Conservation (phyloP, 345 rosid species). For the Syzygium grande region DNA sequence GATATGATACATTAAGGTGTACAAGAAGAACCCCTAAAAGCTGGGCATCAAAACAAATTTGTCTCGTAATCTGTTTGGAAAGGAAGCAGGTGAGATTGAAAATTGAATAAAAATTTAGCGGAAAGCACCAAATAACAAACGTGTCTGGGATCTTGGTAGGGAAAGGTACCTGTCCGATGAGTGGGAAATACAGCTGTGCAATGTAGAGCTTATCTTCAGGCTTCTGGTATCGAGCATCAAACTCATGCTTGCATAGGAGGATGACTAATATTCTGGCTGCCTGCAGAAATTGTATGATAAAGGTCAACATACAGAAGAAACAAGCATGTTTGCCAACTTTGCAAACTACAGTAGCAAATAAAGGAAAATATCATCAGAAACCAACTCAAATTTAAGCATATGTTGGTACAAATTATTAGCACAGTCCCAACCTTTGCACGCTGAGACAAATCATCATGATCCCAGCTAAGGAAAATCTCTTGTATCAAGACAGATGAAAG, state of each 20-base stretch:
- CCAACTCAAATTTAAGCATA: not conserved
- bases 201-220: constrained; percentile 97
- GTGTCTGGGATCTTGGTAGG: not conserved
- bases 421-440: constrained; percentile 61
- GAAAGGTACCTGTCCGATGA: constrained; percentile 74
- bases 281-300: constrained; percentile 30
- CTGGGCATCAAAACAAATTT: not conserved
- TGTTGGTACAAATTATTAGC: not conserved
- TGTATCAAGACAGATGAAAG: constrained; percentile 91
- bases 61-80: not conserved
- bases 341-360: not conserved
- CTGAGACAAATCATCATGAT: constrained; percentile 92
- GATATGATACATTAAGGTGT: not conserved
- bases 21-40: not conserved
- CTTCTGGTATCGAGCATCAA: constrained; percentile 96
- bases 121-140: not conserved
- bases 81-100: not conserved
- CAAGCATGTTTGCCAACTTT: not conserved
- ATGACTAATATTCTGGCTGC: constrained; percentile 93
- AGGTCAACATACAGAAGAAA: constrained; percentile 2
- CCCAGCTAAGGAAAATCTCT: constrained; percentile 95
- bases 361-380: constrained; percentile 3
- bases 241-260: constrained; percentile 93
- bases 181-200: constrained; percentile 89
- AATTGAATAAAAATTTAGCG: not conserved